Evolutionary conservation across 2,329 filamentous ascomycete genomes (phyloP), one percentile per base, ranked within the genome.

Genomic region (Cladobotryum mycophilum): DNA sequence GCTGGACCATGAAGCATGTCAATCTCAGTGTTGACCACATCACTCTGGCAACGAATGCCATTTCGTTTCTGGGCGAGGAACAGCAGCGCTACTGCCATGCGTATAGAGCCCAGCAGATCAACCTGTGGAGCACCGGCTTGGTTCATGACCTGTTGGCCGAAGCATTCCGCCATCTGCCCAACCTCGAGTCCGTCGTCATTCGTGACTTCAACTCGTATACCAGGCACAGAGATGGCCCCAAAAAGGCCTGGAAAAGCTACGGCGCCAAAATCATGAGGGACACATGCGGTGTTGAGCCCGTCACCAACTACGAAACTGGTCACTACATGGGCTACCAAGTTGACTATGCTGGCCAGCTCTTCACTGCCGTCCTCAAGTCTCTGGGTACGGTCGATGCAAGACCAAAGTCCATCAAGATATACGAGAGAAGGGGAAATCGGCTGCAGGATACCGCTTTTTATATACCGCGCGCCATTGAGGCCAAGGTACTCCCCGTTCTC

Each of bases 111-210:
- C 53, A 60, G 22, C 60, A 60, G 45, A 53, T 57, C 5, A 58
- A 58, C 5, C 56, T 79, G 30, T 51, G 70, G 33, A 56, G 58
- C 14, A 74, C 71, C 1, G 80, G 81, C 0, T 60, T 67, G 2
- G 76, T 79, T 20, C 62, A 71, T 1, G 70, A 76, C 6, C 72
- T 85, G 72, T 72, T 86, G 14, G 66, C 70, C 0, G 71, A 79
- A 33, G 82, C 81, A 2, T 78, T 86, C 47, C 58, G 63, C 9
- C 74, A 77, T 34, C 69, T 87, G 4, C 60, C 64, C 0, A 79
- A 79, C 48, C 72, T 86, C 5, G 65, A 76, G 30, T 78, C 73
- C 0, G 62, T 86, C 13, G 77, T 80, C 20, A 67, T 86, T 20
- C 76, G 83, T 15, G 80, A 86, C 59, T 84, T 79, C 64, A 69